Evolutionary conservation across 2,329 filamentous ascomycete genomes (phyloP).

Genomic region (Setomelanomma holmii): DNA sequence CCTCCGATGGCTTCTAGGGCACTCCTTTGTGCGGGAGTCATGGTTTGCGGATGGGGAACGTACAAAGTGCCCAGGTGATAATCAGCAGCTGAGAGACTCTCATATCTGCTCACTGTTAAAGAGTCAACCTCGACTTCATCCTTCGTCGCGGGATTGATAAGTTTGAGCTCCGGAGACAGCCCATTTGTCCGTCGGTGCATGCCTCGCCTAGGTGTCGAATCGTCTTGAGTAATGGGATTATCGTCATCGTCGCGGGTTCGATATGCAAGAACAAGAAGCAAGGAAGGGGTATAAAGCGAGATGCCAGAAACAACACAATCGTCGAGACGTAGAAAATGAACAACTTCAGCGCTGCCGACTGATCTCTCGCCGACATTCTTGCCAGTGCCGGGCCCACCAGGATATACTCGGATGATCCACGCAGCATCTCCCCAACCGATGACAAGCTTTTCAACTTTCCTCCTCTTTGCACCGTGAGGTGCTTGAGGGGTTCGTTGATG

Average conservation of each 20-base stretch:
- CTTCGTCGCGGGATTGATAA: slow-evolving; percentile 86
- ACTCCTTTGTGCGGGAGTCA: slow-evolving; percentile 69
- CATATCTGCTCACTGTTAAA: slow-evolving; percentile 83
- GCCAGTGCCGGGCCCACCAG: slow-evolving; percentile 71
- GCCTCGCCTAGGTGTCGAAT: slow-evolving; percentile 69
- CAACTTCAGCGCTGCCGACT: slow-evolving; percentile 84
- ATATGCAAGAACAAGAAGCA: slow-evolving; percentile 91
- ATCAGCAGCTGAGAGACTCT: slow-evolving; percentile 84
- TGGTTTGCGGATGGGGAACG: slow-evolving; percentile 71
- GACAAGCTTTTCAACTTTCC: slow-evolving; percentile 73
- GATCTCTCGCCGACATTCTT: slow-evolving; percentile 73
- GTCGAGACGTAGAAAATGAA: slow-evolving; percentile 86
- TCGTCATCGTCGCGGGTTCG: slow-evolving; percentile 76
- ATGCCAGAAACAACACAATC: slow-evolving; percentile 98
- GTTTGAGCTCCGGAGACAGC: slow-evolving; percentile 82
- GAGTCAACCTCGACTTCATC: slow-evolving; percentile 87
- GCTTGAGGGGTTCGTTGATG: slow-evolving; percentile 55
- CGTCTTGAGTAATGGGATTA: slow-evolving; percentile 60
- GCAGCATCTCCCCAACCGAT: slow-evolving; percentile 96
- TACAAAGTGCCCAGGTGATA: slow-evolving; percentile 89
- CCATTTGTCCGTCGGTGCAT: slow-evolving; percentile 77
- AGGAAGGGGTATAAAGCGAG: slow-evolving; percentile 90
- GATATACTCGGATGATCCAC: slow-evolving; percentile 92
- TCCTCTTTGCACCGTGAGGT: slow-evolving; percentile 44
- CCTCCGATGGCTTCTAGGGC: slow-evolving; percentile 77